Evolutionary conservation across 2,329 filamentous ascomycete genomes (phyloP).

Genomic region (Pezicula radicicola): DNA sequence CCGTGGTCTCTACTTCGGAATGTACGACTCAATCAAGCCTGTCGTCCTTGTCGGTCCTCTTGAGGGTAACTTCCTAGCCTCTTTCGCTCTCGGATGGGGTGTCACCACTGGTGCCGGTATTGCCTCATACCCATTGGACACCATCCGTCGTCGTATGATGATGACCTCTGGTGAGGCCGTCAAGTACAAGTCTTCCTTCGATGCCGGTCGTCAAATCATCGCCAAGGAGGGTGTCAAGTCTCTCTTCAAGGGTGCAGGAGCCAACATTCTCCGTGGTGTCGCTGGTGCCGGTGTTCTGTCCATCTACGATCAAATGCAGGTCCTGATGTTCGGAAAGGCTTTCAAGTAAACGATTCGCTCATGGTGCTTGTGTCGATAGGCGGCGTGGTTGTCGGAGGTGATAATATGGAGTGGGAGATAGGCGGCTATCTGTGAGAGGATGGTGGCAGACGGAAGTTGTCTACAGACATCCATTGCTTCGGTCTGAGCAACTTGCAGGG

Average conservation of each 20-base stretch:
- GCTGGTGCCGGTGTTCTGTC: conserved; percentile 99
- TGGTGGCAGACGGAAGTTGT: conserved; percentile 28
- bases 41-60: conserved; percentile 88
- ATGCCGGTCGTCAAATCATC: conserved; percentile 94
- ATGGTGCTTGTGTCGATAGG: conserved; percentile 22
- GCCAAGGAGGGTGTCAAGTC: conserved; percentile 97
- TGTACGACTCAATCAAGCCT: conserved; percentile 99
- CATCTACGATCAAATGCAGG: conserved; percentile 99
- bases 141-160: conserved; percentile 99
- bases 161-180: conserved; percentile 97
- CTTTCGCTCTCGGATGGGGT: conserved; percentile 96
- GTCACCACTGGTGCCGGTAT: conserved; percentile 99
- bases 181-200: conserved; percentile 98
- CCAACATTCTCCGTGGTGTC: conserved; percentile 99
- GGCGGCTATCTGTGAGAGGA: conserved; percentile 13
- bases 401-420: conserved; percentile 16
- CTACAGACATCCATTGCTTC: conserved; percentile 28
- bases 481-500: conserved; percentile 32
- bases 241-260: conserved; percentile 99
- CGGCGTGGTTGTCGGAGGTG: conserved; percentile 10
- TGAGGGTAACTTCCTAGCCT: conserved; percentile 98
- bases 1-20: conserved; percentile 99
- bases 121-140: conserved; percentile 99
- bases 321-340: conserved; percentile 99
- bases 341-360: conserved; percentile 63